These are phyloP conservation scores for Auricularia cornea DNA, from an alignment of 768 basidiomycete species.

Conservation along the genomic window DNA sequence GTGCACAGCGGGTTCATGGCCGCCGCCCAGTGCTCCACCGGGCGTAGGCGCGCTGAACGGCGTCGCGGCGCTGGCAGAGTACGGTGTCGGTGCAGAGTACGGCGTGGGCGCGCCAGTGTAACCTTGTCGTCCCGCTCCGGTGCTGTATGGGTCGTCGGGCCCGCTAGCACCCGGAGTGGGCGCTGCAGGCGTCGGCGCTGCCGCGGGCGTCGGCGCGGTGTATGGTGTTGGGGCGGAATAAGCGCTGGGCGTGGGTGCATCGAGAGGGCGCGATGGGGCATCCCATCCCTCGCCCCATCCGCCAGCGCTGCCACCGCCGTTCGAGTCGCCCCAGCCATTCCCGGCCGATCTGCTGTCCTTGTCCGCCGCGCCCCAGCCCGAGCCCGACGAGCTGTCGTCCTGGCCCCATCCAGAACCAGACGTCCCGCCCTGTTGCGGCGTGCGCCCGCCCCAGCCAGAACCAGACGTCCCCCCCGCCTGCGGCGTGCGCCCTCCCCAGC, in stretches of 20 bases:
- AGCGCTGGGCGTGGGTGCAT: conserved; percentile 9
- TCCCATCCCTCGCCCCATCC: conserved; percentile 36
- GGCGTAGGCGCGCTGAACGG: conserved; percentile 7
- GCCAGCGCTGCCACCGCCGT: conserved; percentile 36
- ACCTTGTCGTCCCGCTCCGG: conserved; percentile 1
- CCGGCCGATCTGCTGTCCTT: neutral
- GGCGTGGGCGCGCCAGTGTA: conserved; percentile 9
- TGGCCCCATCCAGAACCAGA: conserved; percentile 22
- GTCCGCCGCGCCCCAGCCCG: conserved; percentile 20
- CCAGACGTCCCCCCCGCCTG: conserved; percentile 20
- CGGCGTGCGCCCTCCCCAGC: conserved; percentile 39
- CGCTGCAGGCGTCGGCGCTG: conserved; percentile 32
- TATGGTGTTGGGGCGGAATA: conserved; percentile 1
- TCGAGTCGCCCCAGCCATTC: neutral
- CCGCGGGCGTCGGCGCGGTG: conserved; percentile 30
- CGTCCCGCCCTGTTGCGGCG: conserved; percentile 21
- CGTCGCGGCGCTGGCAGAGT: neutral
- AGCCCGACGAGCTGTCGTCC: conserved; percentile 32
- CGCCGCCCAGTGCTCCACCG: conserved; percentile 29
- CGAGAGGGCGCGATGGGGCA: conserved; percentile 24
- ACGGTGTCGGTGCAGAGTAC: conserved; percentile 2
- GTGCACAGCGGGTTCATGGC: conserved; percentile 25
- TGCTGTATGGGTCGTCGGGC: conserved; percentile 11
- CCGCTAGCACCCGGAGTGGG: conserved; percentile 27
- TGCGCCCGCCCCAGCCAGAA: conserved; percentile 24